Conservation (phyloP, 225 moss, liverwort and hornwort genomes). For the Ulota crispa region DNA sequence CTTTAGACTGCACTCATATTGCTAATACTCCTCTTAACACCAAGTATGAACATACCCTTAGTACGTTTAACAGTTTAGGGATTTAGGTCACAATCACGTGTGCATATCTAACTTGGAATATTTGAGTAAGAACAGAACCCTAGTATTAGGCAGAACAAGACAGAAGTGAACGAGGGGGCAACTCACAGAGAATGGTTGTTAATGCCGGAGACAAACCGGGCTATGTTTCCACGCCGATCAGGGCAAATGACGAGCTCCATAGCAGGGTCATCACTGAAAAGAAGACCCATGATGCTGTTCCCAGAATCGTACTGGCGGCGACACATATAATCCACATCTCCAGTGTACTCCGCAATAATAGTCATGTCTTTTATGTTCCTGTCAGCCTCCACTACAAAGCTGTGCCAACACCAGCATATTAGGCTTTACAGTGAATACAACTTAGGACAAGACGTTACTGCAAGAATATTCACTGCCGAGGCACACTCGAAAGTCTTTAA, state of each 20-base stretch:
- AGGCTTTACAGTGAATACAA: neutral
- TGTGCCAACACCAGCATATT: conserved; percentile 12
- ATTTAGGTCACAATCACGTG: no score
- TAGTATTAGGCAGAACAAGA: neutral
- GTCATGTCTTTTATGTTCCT: conserved; percentile 84
- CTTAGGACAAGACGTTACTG: neutral
- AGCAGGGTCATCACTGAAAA: conserved; percentile 53
- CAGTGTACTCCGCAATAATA: conserved; percentile 82
- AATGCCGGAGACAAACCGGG: conserved; percentile 86
- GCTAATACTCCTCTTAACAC: no score
- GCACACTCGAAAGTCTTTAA: neutral
- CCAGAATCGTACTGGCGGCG: conserved; percentile 65
- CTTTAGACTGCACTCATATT: no score
- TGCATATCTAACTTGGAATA: no score
- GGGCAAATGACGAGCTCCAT: conserved; percentile 87
- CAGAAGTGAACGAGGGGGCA: neutral
- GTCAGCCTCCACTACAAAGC: conserved; percentile 89
- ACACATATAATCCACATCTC: conserved; percentile 86
- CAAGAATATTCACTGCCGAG: neutral
- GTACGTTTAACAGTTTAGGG: no score
- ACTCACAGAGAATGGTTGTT: conserved; percentile 79
- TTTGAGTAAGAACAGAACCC: neutral
- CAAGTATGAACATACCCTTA: no score
- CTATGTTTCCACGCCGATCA: conserved; percentile 78
- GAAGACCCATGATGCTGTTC: conserved; percentile 85